Evolutionary conservation across 768 basidiomycete species (phyloP).

Genomic region (Phlebiopsis flavidoalba): DNA sequence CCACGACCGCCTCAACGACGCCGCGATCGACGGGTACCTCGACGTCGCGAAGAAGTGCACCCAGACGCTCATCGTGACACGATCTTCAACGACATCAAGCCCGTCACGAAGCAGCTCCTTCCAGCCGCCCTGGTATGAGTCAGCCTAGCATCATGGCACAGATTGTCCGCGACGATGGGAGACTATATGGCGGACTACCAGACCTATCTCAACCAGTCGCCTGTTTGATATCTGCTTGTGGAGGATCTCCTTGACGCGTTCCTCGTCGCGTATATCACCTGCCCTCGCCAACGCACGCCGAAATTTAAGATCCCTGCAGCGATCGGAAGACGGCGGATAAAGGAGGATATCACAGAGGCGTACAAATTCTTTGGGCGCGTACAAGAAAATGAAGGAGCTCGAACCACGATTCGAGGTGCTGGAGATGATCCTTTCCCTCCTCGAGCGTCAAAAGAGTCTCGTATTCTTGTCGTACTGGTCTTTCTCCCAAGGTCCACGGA

Average conservation of each 20-base stretch:
- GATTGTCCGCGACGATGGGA: slow-evolving; percentile 89
- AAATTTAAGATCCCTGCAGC: slow-evolving; percentile 71
- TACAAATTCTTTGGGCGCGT: slow-evolving; percentile 77
- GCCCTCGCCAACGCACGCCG: slow-evolving; percentile 81
- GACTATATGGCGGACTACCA: slow-evolving; percentile 98
- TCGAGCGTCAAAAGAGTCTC: slow-evolving; percentile 85
- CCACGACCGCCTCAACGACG: slow-evolving; percentile 85
- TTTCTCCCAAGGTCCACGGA: slow-evolving; percentile 90
- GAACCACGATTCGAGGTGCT: slow-evolving; percentile 82
- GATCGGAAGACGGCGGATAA: slow-evolving; percentile 80
- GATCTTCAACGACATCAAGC: slow-evolving; percentile 91
- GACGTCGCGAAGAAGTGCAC: slow-evolving; percentile 98
- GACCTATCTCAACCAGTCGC: slow-evolving; percentile 80
- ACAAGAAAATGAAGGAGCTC: slow-evolving; percentile 75
- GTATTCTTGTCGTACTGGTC: slow-evolving; percentile 91
- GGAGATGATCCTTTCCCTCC: slow-evolving; percentile 73
- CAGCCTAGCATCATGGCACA: slow-evolving; percentile 77
- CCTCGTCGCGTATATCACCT: slow-evolving; percentile 85
- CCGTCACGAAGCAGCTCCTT: slow-evolving; percentile 83
- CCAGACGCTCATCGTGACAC: slow-evolving; percentile 89
- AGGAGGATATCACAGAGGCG: slow-evolving; percentile 71
- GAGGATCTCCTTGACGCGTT: slow-evolving; percentile 92
- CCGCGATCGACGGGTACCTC: slow-evolving; percentile 92
- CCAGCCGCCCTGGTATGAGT: slow-evolving; percentile 88
- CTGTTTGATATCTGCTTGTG: slow-evolving; percentile 87